Base-by-base conservation (phyloP, 306 rosid species). In the Medicago lupulina region DNA sequence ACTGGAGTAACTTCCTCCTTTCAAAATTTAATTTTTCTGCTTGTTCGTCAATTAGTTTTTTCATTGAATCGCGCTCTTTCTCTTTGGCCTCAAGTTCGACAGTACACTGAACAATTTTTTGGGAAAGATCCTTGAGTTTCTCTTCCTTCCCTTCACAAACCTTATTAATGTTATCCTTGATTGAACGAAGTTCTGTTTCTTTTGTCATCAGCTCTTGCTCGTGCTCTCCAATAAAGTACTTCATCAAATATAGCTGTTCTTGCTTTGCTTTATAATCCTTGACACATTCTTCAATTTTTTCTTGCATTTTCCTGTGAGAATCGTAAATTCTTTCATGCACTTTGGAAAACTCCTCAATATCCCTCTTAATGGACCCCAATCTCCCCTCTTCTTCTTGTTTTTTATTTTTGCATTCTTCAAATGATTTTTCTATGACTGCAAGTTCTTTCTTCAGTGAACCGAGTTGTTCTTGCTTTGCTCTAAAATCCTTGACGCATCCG, bases 361-460 rank as follows among this genome's bases (percentile, higher is more conserved):
- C 75, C 58, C 49, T 76, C 39, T 83, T 74, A n/a, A 80, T 12
- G 19, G 54, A 28, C 12, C 15, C 77, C 43, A 80, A 59, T 59
- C 23, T 87, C 55, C 77, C 9, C 68, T 80, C 76, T 72, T 59
- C 76, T 2, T 15, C 55, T 1, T 9, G 40, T 2, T 1, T 25
- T 25, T 25, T 25, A 25, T 25, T 25, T 25, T 25, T 25, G 28
- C 28, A 25, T 25, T 25, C 28, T 25, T 25, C 28, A 25, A 25
- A 25, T 25, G 28, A 25, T 25, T 25, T 25, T 25, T 25, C 28
- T 25, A 25, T 0, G 28, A 25, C 2, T 25, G 28, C 28, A 25
- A 25, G 28, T 25, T 25, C 28, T 25, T 25, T 25, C 28, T 25
- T 25, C 28, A 25, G 28, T 2, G 28, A 25, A 25, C 28, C 3